phyloP scores from a whole-genome alignment of 1,284 basidiomycete genomes.

The Xanthoconium separans region DNA sequence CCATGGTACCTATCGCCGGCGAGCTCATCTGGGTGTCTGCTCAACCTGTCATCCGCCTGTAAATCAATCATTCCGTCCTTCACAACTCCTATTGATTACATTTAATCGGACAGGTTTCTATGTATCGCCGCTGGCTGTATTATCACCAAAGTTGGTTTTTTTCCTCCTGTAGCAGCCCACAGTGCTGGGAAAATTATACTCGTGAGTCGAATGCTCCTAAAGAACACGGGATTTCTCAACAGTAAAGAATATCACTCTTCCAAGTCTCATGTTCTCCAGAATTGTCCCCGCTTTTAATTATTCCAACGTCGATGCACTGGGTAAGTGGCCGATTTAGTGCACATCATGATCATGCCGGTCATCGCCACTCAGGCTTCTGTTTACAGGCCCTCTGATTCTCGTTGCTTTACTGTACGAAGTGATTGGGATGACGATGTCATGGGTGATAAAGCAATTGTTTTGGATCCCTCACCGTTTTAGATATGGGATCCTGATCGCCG shows the following conservation, averaged over 20 bases:
- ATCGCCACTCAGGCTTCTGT: no score
- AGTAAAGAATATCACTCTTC: constrained; percentile 61
- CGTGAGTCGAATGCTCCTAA: constrained; percentile 29
- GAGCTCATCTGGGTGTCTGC: constrained; percentile 57
- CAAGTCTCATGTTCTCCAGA: constrained; percentile 74
- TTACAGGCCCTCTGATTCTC: constrained; percentile 52
- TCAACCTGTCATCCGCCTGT: constrained; percentile 61
- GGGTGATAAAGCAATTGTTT: constrained; percentile 61
- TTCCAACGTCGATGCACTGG: constrained; percentile 63
- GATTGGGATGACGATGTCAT: constrained; percentile 55
- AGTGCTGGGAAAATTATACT: constrained; percentile 61
- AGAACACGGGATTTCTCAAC: neutral
- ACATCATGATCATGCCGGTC: no score
- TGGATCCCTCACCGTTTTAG: constrained; percentile 80
- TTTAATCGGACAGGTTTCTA: constrained; percentile 42
- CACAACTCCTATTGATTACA: neutral
- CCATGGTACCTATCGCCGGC: constrained; percentile 36
- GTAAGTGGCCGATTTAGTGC: constrained; percentile 32
- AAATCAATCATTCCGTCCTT: constrained; percentile 19
- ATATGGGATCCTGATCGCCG: constrained; percentile 64
- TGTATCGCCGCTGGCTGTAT: constrained; percentile 55
- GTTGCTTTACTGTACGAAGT: constrained; percentile 53
- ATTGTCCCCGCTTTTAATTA: constrained; percentile 73
- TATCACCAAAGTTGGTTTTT: constrained; percentile 60
- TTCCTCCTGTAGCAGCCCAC: constrained; percentile 56